A percentile compares a stretch with the other conserved stretches of the same genome.
Conservation (phyloP, 1,284 basidiomycete genomes). For the Pseudozyma flocculosa region DNA sequence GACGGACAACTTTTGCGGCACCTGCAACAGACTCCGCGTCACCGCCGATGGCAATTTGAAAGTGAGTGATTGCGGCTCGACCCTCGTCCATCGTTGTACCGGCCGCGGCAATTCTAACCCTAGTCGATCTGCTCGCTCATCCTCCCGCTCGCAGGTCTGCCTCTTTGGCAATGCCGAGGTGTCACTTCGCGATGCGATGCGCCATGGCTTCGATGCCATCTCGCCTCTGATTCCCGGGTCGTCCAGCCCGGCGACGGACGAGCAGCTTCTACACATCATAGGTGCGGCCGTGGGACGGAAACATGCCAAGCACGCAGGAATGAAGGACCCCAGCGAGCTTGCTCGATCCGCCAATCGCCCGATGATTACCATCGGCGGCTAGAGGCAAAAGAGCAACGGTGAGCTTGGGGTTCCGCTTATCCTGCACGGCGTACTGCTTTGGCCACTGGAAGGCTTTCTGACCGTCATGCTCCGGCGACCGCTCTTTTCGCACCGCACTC, state of each 20-base stretch:
- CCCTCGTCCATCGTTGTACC: too few species aligned
- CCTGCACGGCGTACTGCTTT: too few species aligned
- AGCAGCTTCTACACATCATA: conserved; percentile 68
- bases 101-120: too few species aligned
- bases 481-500: too few species aligned
- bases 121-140: background rate
- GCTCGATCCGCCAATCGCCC: conserved; percentile 59
- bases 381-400: background rate
- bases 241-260: conserved; percentile 61
- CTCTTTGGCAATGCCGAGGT: conserved; percentile 82
- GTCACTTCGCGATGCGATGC: conserved; percentile 74
- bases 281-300: conserved; percentile 71
- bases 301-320: conserved; percentile 73
- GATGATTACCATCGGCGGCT: conserved; percentile 81
- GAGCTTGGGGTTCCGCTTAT: background rate
- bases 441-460: too few species aligned
- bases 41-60: conserved; percentile 88
- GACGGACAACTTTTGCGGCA: conserved; percentile 84
- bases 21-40: conserved; percentile 78
- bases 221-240: conserved; percentile 16
- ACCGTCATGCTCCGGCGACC: too few species aligned
- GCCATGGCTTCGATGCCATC: conserved; percentile 53
- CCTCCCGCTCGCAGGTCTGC: conserved; percentile 60
- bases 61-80: too few species aligned
- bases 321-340: conserved; percentile 42